Evolutionary conservation across 2,329 filamentous ascomycete species (phyloP), one percentile per base, ranked within the genome.

Genomic region (Nigrospora oryzae): DNA sequence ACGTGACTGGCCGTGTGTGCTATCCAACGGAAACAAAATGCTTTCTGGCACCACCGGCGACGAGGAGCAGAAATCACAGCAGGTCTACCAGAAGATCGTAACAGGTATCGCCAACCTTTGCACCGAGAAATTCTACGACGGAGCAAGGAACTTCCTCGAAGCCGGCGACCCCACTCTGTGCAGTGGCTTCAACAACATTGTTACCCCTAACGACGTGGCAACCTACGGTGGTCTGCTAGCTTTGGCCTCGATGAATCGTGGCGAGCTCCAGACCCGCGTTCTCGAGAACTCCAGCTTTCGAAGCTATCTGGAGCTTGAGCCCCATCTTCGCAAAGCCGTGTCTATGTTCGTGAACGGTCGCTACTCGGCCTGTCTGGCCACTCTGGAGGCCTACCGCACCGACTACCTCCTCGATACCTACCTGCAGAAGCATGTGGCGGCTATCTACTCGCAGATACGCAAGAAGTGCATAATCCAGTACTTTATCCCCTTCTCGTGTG

Each of bases 381-480:
- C 91, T 33, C 75, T 98, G 0, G 86, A 93, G 56, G 77, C 81
- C 5, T 91, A 93, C 63, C 82, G 82, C 41, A 69, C 81, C 33
- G 93, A 98, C 63, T 97, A 93, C 61, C 73, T 90, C n/a, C 79
- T 97, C 5, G 93, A 98, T 59, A 70, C 95, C 16, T 84, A 95
- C 62, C 76, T 98, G 7, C 83, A 86, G 47, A 79, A 74, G 49
- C 86, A 95, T 52, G 71, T 96, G 15, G 59, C 74, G 34, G 66
- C 69, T 1, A 71, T 98, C 16, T 93, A 90, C 66, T 70, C 75
- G 11, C 70, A 73, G 40, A 89, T 98, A 53, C 81, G 93, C 47
- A 86, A 77, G 57, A 96, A 96, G 69, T 91, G 90, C 57, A 96
- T 98, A 47, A 79, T 90, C 19, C 88, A 95, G 59, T 97, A 96